Percentiles rank a stretch among this genome's conserved stretches.
Evolutionary conservation across 2,329 filamentous ascomycete genomes (phyloP).

Genomic region (Trichoderma sp.): DNA sequence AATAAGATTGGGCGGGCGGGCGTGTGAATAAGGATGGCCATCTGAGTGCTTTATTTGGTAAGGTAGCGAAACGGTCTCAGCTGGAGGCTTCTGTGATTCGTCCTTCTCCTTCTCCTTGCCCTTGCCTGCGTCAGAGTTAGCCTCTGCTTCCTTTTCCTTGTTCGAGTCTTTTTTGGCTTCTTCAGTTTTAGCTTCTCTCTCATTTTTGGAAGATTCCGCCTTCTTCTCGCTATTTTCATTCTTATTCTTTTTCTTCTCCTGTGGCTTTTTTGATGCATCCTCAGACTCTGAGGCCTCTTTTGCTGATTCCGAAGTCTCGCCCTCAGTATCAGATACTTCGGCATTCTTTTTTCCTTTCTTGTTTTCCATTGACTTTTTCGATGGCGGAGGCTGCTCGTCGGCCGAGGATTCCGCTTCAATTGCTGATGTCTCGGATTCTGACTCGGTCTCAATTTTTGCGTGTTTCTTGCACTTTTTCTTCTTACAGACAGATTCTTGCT

Average conservation of each 20-base stretch:
- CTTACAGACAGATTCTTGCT: conserved; percentile 4
- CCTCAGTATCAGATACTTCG: conserved; percentile 15
- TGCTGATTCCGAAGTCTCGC: conserved; percentile 24
- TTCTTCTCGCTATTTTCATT: conserved; percentile 11
- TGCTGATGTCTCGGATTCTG: conserved; percentile 26
- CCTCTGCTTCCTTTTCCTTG: conserved; percentile 2
- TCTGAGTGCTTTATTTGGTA: conserved; percentile 27
- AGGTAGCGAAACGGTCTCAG: background rate
- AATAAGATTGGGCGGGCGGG: conserved; percentile 48
- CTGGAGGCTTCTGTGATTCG: conserved; percentile 6
- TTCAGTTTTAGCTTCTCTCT: background rate
- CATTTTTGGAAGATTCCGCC: background rate
- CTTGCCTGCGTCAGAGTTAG: background rate
- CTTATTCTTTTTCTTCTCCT: conserved; percentile 22
- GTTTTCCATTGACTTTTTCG: conserved; percentile 19
- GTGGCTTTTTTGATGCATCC: background rate
- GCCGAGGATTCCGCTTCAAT: conserved; percentile 29
- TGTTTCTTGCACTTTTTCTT: conserved; percentile 30
- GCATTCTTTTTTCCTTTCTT: conserved; percentile 15
- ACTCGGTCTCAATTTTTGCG: conserved; percentile 12
- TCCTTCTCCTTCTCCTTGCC: conserved; percentile 3
- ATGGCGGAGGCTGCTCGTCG: conserved; percentile 7
- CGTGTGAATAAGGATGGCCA: conserved; percentile 35
- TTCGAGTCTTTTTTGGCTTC: background rate
- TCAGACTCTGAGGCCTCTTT: conserved; percentile 22